These are phyloP conservation scores for Rhizopogon rudus DNA, from an alignment of 768 basidiomycete species.

Conservation along the genomic window DNA sequence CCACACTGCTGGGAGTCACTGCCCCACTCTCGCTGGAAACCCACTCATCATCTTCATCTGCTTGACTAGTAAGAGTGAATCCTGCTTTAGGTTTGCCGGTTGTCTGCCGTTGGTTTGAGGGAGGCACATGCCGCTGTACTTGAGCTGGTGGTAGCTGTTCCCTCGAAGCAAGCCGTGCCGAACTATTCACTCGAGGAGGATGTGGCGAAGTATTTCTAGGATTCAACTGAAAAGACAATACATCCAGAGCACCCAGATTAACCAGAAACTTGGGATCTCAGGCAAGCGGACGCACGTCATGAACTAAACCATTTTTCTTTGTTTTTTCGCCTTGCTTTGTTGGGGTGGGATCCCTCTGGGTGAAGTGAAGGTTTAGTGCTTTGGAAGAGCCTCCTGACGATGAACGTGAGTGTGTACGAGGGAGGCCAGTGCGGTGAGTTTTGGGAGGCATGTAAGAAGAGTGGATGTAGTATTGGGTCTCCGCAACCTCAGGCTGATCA, in stretches of 20 bases:
- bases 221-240: conserved; percentile 9
- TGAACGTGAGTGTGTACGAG: conserved; percentile 60
- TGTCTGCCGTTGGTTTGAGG: conserved; percentile 24
- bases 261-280: conserved; percentile 8
- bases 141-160: conserved; percentile 32
- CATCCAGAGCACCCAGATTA: conserved; percentile 2
- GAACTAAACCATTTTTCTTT: conserved; percentile 40
- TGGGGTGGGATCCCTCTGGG: conserved; percentile 52
- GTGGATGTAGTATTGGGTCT: conserved; percentile 23
- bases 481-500: conserved; percentile 19
- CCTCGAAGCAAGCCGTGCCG: conserved; percentile 22
- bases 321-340: conserved; percentile 45
- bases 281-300: conserved; percentile 38
- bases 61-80: conserved; percentile 54
- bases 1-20: conserved; percentile 53
- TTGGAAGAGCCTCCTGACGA: conserved; percentile 53
- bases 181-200: conserved; percentile 20
- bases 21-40: conserved; percentile 75
- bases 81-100: conserved; percentile 40
- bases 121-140: conserved; percentile 20
- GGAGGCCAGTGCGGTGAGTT: conserved; percentile 40
- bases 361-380: conserved; percentile 58
- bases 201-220: conserved; percentile 22
- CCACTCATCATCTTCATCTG: conserved; percentile 65
- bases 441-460: conserved; percentile 43